Conservation (phyloP, 208 protist species). For the Trypanosoma grayi region DNA sequence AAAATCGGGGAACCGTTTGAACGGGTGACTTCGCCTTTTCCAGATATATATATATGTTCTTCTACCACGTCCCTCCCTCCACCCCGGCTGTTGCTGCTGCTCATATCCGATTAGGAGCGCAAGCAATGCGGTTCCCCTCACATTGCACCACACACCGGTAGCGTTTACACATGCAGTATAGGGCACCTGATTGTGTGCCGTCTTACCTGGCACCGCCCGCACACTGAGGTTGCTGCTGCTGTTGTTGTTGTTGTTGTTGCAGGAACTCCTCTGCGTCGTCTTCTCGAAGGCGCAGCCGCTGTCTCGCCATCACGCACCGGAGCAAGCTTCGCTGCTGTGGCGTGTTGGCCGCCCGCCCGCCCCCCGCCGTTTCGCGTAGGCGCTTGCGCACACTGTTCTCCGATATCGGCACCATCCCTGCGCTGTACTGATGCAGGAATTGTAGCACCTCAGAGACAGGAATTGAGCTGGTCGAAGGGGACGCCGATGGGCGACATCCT, state of each 20-base stretch:
- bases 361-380: constrained; percentile 23
- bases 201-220: constrained; percentile 12
- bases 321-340: constrained; percentile 43
- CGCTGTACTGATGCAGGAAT: constrained; percentile 80
- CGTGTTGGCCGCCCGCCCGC: background rate
- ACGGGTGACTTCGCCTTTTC: no score
- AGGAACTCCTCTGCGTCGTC: constrained; percentile 35
- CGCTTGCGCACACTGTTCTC: constrained; percentile 66
- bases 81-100: no score
- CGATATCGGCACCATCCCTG: constrained; percentile 55
- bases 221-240: constrained; percentile 13
- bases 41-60: no score
- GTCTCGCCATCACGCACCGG: constrained; percentile 63
- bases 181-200: no score
- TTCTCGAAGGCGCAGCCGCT: constrained; percentile 33
- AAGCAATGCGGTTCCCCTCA: no score
- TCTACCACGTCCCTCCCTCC: no score
- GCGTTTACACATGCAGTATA: background rate
- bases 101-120: no score
- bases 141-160: background rate
- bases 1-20: no score
- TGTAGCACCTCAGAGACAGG: constrained; percentile 44
- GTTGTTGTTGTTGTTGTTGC: constrained; percentile 12
- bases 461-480: constrained; percentile 29
- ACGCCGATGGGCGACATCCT: background rate